These are phyloP conservation scores for Hymenoscyphus albidus DNA, from an alignment of 2,329 filamentous ascomycete species.

Conservation along the genomic window DNA sequence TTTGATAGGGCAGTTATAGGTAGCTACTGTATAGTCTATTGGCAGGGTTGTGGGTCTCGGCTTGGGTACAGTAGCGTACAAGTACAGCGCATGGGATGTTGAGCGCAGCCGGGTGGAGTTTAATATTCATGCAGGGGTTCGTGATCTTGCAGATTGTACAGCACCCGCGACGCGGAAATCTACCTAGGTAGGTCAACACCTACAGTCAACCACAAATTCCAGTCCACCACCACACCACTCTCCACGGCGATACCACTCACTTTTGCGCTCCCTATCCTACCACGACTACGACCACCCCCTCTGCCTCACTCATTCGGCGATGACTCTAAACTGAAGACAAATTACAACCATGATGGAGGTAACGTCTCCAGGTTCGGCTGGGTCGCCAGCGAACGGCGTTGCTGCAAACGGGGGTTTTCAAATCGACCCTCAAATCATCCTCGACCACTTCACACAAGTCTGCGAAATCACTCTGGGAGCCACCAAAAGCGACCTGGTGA, in stretches of 20 bases:
- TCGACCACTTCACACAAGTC: slow-evolving; percentile 69
- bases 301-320: slow-evolving; percentile 19
- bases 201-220: slow-evolving; percentile 6
- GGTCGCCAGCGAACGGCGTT: slow-evolving; percentile 29
- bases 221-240: slow-evolving; percentile 12
- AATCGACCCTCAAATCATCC: slow-evolving; percentile 64
- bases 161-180: slow-evolving; percentile 4
- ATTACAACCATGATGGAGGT: slow-evolving; percentile 33
- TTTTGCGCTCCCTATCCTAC: too few species aligned
- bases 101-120: not conserved
- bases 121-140: slow-evolving; percentile 11
- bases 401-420: slow-evolving; percentile 41
- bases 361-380: slow-evolving; percentile 29
- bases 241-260: slow-evolving; percentile 14
- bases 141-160: slow-evolving; percentile 5
- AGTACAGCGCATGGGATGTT: not conserved
- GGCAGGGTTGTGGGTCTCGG: not conserved
- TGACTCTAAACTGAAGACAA: slow-evolving; percentile 23
- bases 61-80: too few species aligned
- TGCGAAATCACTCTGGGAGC: slow-evolving; percentile 73
- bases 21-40: too few species aligned
- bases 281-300: slow-evolving; percentile 18
- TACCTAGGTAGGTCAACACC: not conserved
- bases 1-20: not conserved
- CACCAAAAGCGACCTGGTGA: slow-evolving; percentile 72